phyloP scores from a whole-genome alignment of 805 yeast species.

The Teunomyces atbi region DNA sequence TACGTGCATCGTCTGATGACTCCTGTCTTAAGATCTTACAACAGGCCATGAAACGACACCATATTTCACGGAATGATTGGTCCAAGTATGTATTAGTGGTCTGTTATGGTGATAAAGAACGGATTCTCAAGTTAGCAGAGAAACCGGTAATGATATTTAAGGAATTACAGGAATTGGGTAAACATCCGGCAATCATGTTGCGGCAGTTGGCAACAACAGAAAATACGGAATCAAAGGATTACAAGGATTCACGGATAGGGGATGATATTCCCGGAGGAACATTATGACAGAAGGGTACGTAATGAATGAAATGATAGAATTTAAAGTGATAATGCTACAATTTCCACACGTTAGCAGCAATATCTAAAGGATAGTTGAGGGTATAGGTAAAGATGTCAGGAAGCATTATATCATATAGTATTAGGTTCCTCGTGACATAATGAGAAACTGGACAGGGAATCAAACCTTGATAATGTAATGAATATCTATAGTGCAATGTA shows the following conservation, averaged over 20 bases:
- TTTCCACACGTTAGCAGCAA: too few relatives aligned
- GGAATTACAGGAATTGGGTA: slow-evolving; percentile 79
- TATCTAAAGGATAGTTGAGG: too few relatives aligned
- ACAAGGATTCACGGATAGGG: slow-evolving; percentile 40
- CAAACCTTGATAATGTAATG: too few relatives aligned
- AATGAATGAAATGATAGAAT: slow-evolving; percentile 2
- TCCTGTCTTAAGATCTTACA: slow-evolving; percentile 86
- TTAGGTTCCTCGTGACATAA: too few relatives aligned
- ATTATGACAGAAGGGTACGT: slow-evolving; percentile 14
- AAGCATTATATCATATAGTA: too few relatives aligned
- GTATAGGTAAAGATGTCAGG: too few relatives aligned
- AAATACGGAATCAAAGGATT: slow-evolving; percentile 13
- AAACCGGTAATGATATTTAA: slow-evolving; percentile 84
- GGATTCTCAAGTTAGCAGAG: slow-evolving; percentile 79
- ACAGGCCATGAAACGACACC: slow-evolving; percentile 84
- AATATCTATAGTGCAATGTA: too few relatives aligned
- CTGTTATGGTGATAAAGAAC: slow-evolving; percentile 87
- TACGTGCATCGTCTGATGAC: slow-evolving; percentile 85
- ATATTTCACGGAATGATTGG: slow-evolving; percentile 77
- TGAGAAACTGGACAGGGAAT: too few relatives aligned
- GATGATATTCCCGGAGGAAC: slow-evolving; percentile 47
- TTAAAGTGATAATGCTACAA: not conserved
- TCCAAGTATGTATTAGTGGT: slow-evolving; percentile 84
- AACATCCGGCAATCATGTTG: slow-evolving; percentile 89
- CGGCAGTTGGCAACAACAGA: slow-evolving; percentile 66